phyloP scores from a whole-genome alignment of 768 basidiomycete genomes.

The Boletus insuetus region DNA sequence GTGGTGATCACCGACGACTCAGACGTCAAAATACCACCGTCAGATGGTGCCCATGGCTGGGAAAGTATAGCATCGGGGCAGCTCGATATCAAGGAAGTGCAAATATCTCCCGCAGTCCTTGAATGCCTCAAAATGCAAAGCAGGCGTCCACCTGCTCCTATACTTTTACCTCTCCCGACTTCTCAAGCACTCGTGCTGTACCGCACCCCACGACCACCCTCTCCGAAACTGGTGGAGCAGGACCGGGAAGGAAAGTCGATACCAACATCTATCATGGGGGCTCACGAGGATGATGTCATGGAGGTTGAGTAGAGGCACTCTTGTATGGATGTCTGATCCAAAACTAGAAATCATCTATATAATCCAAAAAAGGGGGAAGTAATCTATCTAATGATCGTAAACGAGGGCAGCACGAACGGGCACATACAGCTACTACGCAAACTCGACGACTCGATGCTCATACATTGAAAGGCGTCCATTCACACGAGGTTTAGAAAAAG shows the following conservation, averaged over 20 bases:
- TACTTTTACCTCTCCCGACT: slow-evolving; percentile 14
- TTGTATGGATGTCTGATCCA: slow-evolving; percentile 2
- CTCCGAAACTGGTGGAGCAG: slow-evolving; percentile 1
- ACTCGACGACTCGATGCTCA: slow-evolving; percentile 9
- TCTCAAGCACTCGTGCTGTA: slow-evolving; percentile 56
- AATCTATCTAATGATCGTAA: slow-evolving; percentile 31
- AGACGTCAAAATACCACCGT: slow-evolving; percentile 23
- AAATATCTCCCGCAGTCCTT: slow-evolving; percentile 46
- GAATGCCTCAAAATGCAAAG: slow-evolving; percentile 40
- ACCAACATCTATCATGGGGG: not conserved
- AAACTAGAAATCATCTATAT: slow-evolving; percentile 19
- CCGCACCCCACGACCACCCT: slow-evolving; percentile 37
- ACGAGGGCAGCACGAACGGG: slow-evolving; percentile 15
- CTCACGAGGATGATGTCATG: slow-evolving; percentile 45
- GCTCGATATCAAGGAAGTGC: slow-evolving; percentile 26
- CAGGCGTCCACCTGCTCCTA: slow-evolving; percentile 19
- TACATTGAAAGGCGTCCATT: slow-evolving; percentile 7
- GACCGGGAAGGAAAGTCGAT: not conserved
- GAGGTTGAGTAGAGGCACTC: slow-evolving; percentile 41
- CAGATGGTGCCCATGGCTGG: not conserved
- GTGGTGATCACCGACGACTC: slow-evolving; percentile 9
- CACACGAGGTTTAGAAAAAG: not conserved
- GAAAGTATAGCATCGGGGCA: slow-evolving; percentile 27
- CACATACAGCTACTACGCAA: slow-evolving; percentile 22
- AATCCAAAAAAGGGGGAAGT: slow-evolving; percentile 19